Base-by-base conservation (phyloP, 2,329 filamentous ascomycete species). In the Ceratocystis papillata region DNA sequence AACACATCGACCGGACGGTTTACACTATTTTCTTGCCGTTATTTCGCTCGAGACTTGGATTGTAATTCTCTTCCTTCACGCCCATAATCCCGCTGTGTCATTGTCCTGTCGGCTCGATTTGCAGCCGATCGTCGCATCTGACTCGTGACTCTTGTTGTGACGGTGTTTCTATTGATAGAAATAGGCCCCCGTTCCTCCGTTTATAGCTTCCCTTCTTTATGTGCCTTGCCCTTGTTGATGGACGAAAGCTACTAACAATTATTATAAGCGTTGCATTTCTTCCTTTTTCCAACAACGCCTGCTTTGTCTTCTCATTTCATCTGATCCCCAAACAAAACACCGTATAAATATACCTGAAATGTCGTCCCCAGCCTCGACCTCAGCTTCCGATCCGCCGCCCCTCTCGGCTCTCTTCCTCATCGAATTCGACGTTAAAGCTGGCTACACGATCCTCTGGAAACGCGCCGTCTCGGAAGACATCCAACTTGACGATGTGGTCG, bases 391-490 rank as follows among this genome's bases (percentile, higher is more conserved):
- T 76, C 25, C 73, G 77, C 83, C 83, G 62, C 81, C 81, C 64
- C 84, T 93, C 72, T 87, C 87, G 48, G 90, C 90, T 41, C 81
- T 95, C 45, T 96, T 96, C 75, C 81, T 96, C 69, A 93, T 96
- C 76, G 85, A 89, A 73, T 96, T 96, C 77, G 91, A 96, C 76
- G 88, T 93, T 77, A 94, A 92, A 75, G 87, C 90, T 72, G 91
- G 91, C 79, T 96, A 87, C 76, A 96, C 90, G 59, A 88, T 97
- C 73, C 84, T 85, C 45, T 97, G 94, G 94, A 90, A 95, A 75
- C 85, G 84, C 70, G 63, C 67, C 22, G 84, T 87, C 12, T 77
- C 84, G 0, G 80, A 85, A 15, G 86, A 84, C 62, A 81, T 93
- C 77, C 80, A 83, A 75, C 82, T 97, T 62, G 89, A 96, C 71